Conservation (phyloP, 768 basidiomycete species). For the Lactarius psammicola region DNA sequence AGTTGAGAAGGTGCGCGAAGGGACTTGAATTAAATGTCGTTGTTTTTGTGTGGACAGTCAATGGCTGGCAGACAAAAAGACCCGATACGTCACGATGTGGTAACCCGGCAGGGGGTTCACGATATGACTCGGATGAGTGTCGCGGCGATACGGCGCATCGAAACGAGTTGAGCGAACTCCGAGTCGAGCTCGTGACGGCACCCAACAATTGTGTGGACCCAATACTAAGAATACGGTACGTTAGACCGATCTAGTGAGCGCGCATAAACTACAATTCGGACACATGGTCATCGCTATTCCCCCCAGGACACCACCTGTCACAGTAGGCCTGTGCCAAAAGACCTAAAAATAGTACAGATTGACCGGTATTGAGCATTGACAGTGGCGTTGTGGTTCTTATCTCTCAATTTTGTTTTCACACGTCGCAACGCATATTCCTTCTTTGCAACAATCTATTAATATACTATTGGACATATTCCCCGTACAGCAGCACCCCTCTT, state of each 20-base stretch:
- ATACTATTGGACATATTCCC: background rate
- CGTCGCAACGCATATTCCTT: background rate
- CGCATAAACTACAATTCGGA: too few species aligned
- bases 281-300: too few species aligned
- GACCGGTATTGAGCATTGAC: too few species aligned
- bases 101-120: background rate
- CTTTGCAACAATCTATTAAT: too few species aligned
- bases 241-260: background rate
- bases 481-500: background rate
- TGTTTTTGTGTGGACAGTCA: background rate
- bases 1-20: background rate
- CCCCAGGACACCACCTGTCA: background rate
- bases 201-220: background rate
- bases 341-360: background rate
- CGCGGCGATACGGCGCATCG: background rate
- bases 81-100: background rate
- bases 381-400: background rate
- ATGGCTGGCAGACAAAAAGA: background rate
- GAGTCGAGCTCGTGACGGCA: background rate
- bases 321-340: background rate
- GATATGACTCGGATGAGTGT: background rate
- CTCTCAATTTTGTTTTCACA: too few species aligned
- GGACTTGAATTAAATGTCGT: too few species aligned
- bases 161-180: background rate
- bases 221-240: background rate